Percentiles rank a stretch among this genome's conserved stretches.
Conservation (phyloP, 2,329 filamentous ascomycete genomes). For the Xenosphaeropsis pyriputrescens region DNA sequence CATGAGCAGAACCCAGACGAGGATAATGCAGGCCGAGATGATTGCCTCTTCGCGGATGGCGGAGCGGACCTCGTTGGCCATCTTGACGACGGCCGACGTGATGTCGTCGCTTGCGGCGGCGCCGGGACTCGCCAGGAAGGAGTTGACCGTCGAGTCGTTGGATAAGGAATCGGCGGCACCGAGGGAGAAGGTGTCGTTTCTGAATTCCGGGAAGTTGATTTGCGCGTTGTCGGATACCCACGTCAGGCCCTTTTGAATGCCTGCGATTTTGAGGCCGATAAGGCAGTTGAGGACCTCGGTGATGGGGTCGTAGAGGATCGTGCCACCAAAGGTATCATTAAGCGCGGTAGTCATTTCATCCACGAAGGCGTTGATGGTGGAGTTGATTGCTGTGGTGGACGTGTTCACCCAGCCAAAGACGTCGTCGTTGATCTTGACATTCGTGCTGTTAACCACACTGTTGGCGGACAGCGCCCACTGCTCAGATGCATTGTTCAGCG, state of each 20-base stretch:
- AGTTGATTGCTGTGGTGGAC: slow-evolving; percentile 68
- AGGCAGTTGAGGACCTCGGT: slow-evolving; percentile 72
- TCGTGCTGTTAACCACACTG: slow-evolving; percentile 40
- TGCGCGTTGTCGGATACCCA: slow-evolving; percentile 86
- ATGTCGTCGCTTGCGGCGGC: slow-evolving; percentile 68
- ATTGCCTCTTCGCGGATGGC: slow-evolving; percentile 64
- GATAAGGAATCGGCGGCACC: slow-evolving; percentile 51
- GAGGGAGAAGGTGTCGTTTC: slow-evolving; percentile 68
- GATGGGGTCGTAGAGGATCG: slow-evolving; percentile 65
- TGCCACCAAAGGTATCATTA: slow-evolving; percentile 67
- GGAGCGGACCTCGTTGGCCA: slow-evolving; percentile 51
- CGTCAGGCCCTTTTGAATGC: slow-evolving; percentile 76
- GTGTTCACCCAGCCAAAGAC: slow-evolving; percentile 79
- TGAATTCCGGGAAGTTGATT: slow-evolving; percentile 64
- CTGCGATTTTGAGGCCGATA: slow-evolving; percentile 74
- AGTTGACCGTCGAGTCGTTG: slow-evolving; percentile 43
- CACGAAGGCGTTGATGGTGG: slow-evolving; percentile 73
- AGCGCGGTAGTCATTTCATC: slow-evolving; percentile 62
- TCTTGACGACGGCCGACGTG: slow-evolving; percentile 55
- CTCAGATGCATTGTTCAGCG: slow-evolving; percentile 48
- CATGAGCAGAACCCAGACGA: slow-evolving; percentile 65
- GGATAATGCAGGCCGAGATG: slow-evolving; percentile 59
- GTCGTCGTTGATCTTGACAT: slow-evolving; percentile 64
- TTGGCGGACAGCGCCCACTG: slow-evolving; percentile 53
- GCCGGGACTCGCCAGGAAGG: slow-evolving; percentile 66